Evolutionary conservation across 2,329 filamentous ascomycete species (phyloP), one percentile per base, ranked within the genome.

Genomic region (Zelopaecilomyces penicillatus): DNA sequence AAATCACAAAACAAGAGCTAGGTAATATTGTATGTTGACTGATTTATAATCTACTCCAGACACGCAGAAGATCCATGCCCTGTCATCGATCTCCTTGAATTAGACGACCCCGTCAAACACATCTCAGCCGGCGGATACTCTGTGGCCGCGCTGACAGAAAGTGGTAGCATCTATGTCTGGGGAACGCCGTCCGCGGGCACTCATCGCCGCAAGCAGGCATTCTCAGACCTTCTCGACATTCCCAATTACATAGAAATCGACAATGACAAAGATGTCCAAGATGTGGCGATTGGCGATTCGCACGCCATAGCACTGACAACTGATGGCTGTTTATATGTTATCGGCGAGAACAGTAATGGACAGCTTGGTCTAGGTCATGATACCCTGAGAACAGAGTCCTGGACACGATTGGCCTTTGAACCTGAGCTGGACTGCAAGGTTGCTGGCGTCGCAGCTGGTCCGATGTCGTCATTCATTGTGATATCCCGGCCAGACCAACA

Each of bases 111-210:
- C 9, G 70, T 85, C 40, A 63, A 54, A 30, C 77, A 75, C 52
- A 63, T 85, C 28, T 68, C 66, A 4, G 73, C 73, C 3, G 73
- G 73, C 3, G 80, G 80, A 0, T 82, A 80, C 54, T 61, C 73
- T 3, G 62, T 75, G 2, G 77, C 75, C 3, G 80, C 79, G 0
- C 52, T 85, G 37, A 83, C 78, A 0, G 62, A 68, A 8, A 75
- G 74, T 3, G 67, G 73, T 30, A 75, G 78, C 46, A 58, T 83
- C 2, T 85, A 85, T 54, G 57, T 75, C 27, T 85, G 81, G 80
- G 81, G 82, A 3, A 57, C 57, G 37, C 30, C 47, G 11, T 44
- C 54, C 2, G 47, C 49, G 5, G 56, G 56, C 6, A 42, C 48
- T 1, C 52, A 50, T 30, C 59, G 61, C n/a, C 62, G 65, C 4